phyloP scores from a whole-genome alignment of 768 basidiomycete genomes.

The Pleurotus citrinopileatus region DNA sequence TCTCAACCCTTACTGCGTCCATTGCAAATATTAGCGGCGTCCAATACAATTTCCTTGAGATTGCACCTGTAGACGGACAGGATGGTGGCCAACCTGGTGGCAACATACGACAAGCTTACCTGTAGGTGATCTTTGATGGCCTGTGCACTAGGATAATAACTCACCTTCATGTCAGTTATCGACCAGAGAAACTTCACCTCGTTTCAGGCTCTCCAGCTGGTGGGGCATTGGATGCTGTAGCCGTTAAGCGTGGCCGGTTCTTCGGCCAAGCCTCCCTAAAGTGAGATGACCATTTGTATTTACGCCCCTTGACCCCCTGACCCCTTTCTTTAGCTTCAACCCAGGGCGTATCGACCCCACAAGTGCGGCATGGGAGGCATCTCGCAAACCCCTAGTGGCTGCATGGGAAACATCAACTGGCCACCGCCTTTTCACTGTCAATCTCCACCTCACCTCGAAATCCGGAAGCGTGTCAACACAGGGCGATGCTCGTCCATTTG shows the following conservation, averaged over 20 bases:
- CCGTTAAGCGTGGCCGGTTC: slow-evolving; percentile 28
- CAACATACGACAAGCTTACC: slow-evolving; percentile 58
- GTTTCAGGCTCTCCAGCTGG: slow-evolving; percentile 45
- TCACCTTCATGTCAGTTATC: slow-evolving; percentile 32
- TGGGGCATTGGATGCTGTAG: slow-evolving; percentile 41
- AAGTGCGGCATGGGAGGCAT: slow-evolving; percentile 50
- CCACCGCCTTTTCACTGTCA: slow-evolving; percentile 52
- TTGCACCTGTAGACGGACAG: slow-evolving; percentile 48
- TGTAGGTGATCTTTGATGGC: slow-evolving; percentile 30
- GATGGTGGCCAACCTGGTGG: slow-evolving; percentile 64
- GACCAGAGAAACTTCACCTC: slow-evolving; percentile 46
- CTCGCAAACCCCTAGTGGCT: slow-evolving; percentile 60
- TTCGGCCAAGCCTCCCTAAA: not conserved
- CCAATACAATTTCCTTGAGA: slow-evolving; percentile 45
- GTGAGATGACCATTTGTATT: too few relatives aligned
- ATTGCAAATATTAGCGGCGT: slow-evolving; percentile 42
- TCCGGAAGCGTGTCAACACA: slow-evolving; percentile 51
- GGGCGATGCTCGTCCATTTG: slow-evolving; percentile 56
- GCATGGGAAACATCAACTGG: slow-evolving; percentile 48
- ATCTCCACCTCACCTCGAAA: slow-evolving; percentile 60
- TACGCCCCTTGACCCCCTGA: too few relatives aligned
- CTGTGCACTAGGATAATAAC: not conserved
- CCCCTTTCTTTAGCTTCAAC: slow-evolving; percentile 56
- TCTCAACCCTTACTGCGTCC: slow-evolving; percentile 44
- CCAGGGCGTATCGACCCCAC: slow-evolving; percentile 62